A percentile compares a stretch with the other conserved stretches of the same genome.
Evolutionary conservation across 106 monocot species (phyloP).

Genomic region (Acorus calamus): DNA sequence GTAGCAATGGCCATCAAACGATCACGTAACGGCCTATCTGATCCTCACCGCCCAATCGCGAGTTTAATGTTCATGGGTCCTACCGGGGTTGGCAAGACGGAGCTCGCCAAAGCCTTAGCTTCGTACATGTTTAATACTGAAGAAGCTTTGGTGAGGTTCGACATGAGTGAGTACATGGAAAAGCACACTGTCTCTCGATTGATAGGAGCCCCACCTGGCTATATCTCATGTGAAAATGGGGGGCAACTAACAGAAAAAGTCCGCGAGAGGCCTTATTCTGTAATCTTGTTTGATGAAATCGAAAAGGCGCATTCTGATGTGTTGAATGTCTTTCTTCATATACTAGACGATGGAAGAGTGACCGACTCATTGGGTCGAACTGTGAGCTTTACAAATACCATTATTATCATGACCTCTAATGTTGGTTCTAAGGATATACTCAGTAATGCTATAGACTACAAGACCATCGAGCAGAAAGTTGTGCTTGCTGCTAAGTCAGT

Average conservation of each 20-base stretch:
- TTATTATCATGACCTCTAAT: neutral
- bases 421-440: slow-evolving; percentile 65
- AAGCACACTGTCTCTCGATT: neutral
- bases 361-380: neutral
- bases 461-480: slow-evolving; percentile 72
- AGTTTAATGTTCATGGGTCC: slow-evolving; percentile 1
- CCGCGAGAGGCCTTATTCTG: neutral
- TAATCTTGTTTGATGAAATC: neutral
- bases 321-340: neutral
- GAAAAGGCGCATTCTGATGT: neutral
- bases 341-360: neutral
- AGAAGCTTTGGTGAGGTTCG: neutral
- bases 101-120: neutral
- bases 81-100: neutral
- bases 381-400: neutral
- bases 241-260: neutral
- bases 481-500: slow-evolving; percentile 84
- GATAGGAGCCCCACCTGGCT: neutral
- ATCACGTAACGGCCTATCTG: neutral
- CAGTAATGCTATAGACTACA: slow-evolving; percentile 55
- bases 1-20: neutral
- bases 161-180: neutral
- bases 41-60: neutral
- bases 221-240: neutral
- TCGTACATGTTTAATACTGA: neutral